These are phyloP conservation scores for Aspergillus heteromorphus DNA, from an alignment of 495 filamentous ascomycete species.

Conservation along the genomic window DNA sequence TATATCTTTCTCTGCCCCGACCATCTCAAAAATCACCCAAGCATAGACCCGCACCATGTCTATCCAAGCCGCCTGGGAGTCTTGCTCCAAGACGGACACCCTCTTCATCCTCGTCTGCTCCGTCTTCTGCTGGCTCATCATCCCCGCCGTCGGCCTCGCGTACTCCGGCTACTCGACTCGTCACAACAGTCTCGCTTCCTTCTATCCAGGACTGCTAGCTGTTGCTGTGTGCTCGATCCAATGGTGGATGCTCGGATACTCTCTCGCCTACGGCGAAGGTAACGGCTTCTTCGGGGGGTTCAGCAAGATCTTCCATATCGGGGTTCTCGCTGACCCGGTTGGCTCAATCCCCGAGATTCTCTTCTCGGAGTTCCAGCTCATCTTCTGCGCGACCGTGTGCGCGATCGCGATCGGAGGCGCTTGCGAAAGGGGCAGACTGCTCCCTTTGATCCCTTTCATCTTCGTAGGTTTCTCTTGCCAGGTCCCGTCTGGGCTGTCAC, in stretches of 20 bases:
- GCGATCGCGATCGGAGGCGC: conserved; percentile 39
- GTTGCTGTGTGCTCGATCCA: conserved; percentile 40
- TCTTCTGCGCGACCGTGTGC: conserved; percentile 48
- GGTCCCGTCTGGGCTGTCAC: neutral
- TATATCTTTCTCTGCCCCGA: neutral
- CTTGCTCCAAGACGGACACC: conserved; percentile 30
- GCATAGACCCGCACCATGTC: conserved; percentile 10
- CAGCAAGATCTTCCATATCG: conserved; percentile 32
- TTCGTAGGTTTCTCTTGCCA: no score
- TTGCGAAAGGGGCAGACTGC: conserved; percentile 45
- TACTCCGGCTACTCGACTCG: conserved; percentile 45
- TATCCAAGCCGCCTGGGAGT: conserved; percentile 21
- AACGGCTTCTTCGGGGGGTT: conserved; percentile 34
- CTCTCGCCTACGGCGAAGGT: conserved; percentile 35
- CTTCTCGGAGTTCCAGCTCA: conserved; percentile 48
- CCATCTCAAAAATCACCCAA: neutral
- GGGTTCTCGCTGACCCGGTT: conserved; percentile 35
- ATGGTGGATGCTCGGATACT: conserved; percentile 43
- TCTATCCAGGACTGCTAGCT: conserved; percentile 40
- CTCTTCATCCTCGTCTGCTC: conserved; percentile 42
- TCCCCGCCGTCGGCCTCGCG: conserved; percentile 40
- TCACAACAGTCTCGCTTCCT: conserved; percentile 40
- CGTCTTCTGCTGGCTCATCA: conserved; percentile 40
- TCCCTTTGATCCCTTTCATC: conserved; percentile 45
- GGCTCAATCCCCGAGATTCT: conserved; percentile 46